Base-by-base conservation (phyloP, 257 asterid genomes). In the Voacanga thouarsii region DNA sequence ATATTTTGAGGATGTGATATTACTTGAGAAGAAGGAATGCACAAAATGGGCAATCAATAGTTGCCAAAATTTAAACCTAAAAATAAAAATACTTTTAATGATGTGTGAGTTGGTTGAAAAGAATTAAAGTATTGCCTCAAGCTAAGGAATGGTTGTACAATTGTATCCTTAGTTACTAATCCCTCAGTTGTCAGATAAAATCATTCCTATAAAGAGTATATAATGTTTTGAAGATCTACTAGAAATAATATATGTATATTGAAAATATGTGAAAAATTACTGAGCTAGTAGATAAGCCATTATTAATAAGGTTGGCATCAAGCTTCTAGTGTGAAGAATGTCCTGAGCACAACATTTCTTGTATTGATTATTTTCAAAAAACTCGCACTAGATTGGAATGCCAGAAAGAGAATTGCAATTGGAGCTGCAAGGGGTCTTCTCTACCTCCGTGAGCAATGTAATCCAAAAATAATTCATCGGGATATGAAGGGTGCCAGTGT, bases 401-500 rank as follows among this genome's bases (percentile, higher is more conserved):
- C n/a, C n/a, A n/a, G n/a, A n/a, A n/a, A n/a, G n/a, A n/a, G n/a
- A n/a, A n/a, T n/a, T n/a, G n/a, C n/a, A n/a, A n/a, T n/a, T n/a
- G n/a, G n/a, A n/a, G n/a, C n/a, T n/a, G n/a, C n/a, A n/a, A n/a
- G n/a, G n/a, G n/a, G n/a, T n/a, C n/a, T n/a, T 6, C 80, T 93
- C 1, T 95, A 95, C 74, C 94, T 95, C 26, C 99, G 93, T 64
- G 98, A 95, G 84, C 99, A 95, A 83, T 95, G 99, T 77, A 98
- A 95, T 88, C 99, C 99, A 15, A 95, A 95, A 89, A 93, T 95
- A 63, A 93, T 95, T 74, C 99, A 95, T 77, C 85, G 99, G 75
- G 99, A 95, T 33, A 97, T 95, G 21, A 95, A 95, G 92, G 99
- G 98, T 4, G 99, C 98, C 4, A 95, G 93, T 44, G 89, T 93